These are phyloP conservation scores for Beauveria pseudobassiana DNA, from an alignment of 2,329 filamentous ascomycete species.

Conservation along the genomic window DNA sequence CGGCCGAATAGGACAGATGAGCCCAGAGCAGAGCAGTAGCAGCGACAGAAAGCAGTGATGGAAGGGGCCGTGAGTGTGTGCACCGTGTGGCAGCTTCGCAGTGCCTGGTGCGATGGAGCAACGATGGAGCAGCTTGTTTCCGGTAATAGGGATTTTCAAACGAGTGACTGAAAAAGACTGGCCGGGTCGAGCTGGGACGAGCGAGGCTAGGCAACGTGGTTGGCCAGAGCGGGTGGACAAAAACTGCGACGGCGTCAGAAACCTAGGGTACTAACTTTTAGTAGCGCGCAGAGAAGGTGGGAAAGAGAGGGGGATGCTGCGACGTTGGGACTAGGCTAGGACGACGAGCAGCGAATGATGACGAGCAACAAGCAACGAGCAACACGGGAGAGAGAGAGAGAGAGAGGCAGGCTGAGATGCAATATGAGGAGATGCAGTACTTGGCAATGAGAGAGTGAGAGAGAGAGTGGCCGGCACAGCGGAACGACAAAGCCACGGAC, in stretches of 20 bases:
- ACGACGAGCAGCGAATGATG: neutral
- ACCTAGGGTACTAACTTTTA: slow-evolving; percentile 8
- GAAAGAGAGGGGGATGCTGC: slow-evolving; percentile 5
- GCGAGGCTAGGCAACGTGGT: slow-evolving; percentile 8
- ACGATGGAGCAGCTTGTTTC: slow-evolving; percentile 2
- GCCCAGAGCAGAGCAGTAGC: neutral
- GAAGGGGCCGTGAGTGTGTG: neutral
- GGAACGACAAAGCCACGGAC: slow-evolving; percentile 7
- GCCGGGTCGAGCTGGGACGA: slow-evolving; percentile 9
- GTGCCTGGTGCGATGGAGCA: slow-evolving; percentile 5
- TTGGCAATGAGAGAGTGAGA: neutral
- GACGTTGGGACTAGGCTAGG: neutral
- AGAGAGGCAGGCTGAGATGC: neutral
- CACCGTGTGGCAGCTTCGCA: neutral
- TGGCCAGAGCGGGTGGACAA: slow-evolving; percentile 8
- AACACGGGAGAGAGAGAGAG: neutral
- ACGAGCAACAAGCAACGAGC: neutral
- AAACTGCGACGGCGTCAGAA: slow-evolving; percentile 12
- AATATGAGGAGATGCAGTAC: neutral
- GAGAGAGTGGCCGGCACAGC: neutral
- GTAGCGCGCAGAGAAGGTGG: slow-evolving; percentile 6
- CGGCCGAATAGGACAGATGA: neutral
- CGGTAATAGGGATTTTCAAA: slow-evolving; percentile 9
- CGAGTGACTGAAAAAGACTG: slow-evolving; percentile 9
- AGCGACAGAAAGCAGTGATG: neutral